Conservation (phyloP, 371 early-diverging fungal species). For the Haplosporangium sp. region DNA sequence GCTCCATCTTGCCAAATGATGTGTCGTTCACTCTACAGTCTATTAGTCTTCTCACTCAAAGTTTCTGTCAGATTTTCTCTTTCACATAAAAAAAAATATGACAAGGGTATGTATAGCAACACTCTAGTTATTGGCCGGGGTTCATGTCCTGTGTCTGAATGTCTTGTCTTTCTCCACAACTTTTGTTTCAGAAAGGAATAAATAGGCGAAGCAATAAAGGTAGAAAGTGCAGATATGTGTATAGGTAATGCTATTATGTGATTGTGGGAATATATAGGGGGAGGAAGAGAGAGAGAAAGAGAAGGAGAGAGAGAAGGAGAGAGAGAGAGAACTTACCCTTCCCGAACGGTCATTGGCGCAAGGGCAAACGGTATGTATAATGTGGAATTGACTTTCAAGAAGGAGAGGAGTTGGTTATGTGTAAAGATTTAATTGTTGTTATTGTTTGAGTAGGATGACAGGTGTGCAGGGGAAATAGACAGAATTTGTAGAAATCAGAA, state of each 20-base stretch:
- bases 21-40: too few species aligned
- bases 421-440: not conserved
- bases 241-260: not conserved
- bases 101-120: not conserved
- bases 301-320: not conserved
- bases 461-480: not conserved
- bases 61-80: not conserved
- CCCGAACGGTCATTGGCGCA: constrained; percentile 55
- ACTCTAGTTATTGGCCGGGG: not conserved
- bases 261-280: not conserved
- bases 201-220: not conserved
- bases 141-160: constrained; percentile 1
- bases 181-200: constrained; percentile 14
- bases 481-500: too few species aligned
- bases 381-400: not conserved
- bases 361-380: not conserved
- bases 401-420: not conserved
- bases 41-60: too few species aligned
- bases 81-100: not conserved
- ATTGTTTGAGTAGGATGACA: too few species aligned
- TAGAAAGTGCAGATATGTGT: not conserved
- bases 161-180: not conserved
- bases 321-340: constrained; percentile 40
- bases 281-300: not conserved
- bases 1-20: too few species aligned